These are phyloP conservation scores for Dictyostelium firmibasis DNA, from an alignment of 78 protist species.

Conservation along the genomic window DNA sequence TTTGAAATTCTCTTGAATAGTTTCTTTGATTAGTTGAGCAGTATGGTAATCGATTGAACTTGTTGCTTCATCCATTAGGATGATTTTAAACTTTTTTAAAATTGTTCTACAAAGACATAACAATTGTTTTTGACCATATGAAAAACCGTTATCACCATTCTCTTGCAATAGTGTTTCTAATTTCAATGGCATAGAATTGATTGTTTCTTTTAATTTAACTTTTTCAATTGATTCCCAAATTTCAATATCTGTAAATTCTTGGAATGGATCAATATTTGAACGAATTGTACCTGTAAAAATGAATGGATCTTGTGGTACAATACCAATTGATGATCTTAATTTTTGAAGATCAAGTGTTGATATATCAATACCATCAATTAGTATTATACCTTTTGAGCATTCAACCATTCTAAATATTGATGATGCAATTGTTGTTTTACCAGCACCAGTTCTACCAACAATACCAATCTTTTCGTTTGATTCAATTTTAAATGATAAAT, in stretches of 20 bases:
- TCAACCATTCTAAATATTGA: slow-evolving; percentile 84
- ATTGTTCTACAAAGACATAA: slow-evolving; percentile 96
- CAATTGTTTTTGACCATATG: slow-evolving; percentile 96
- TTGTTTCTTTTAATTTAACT: slow-evolving; percentile 29
- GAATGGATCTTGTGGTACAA: slow-evolving; percentile 95
- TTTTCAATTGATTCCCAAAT: slow-evolving; percentile 81
- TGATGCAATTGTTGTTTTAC: slow-evolving; percentile 81
- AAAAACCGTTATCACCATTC: slow-evolving; percentile 84
- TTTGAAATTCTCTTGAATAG: slow-evolving; percentile 62
- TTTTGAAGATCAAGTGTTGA: slow-evolving; percentile 9
- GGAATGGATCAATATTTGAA: slow-evolving; percentile 74
- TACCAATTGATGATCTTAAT: slow-evolving; percentile 81
- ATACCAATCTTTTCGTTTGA: slow-evolving; percentile 88
- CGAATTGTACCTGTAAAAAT: slow-evolving; percentile 87
- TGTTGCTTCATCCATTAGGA: slow-evolving; percentile 97
- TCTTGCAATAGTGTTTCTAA: slow-evolving; percentile 19
- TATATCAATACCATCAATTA: slow-evolving; percentile 84
- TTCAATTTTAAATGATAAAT: slow-evolving; percentile 10
- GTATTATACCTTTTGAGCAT: slow-evolving; percentile 28
- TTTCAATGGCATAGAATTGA: slow-evolving; percentile 22
- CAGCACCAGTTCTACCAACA: slow-evolving; percentile 92
- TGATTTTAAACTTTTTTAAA: slow-evolving; percentile 79
- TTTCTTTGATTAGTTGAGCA: slow-evolving; percentile 61
- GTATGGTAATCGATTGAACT: slow-evolving; percentile 92
- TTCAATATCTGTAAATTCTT: slow-evolving; percentile 8